These are phyloP conservation scores for Ascochyta viciae-villosae DNA, from an alignment of 2,329 filamentous ascomycete species.

Conservation along the genomic window DNA sequence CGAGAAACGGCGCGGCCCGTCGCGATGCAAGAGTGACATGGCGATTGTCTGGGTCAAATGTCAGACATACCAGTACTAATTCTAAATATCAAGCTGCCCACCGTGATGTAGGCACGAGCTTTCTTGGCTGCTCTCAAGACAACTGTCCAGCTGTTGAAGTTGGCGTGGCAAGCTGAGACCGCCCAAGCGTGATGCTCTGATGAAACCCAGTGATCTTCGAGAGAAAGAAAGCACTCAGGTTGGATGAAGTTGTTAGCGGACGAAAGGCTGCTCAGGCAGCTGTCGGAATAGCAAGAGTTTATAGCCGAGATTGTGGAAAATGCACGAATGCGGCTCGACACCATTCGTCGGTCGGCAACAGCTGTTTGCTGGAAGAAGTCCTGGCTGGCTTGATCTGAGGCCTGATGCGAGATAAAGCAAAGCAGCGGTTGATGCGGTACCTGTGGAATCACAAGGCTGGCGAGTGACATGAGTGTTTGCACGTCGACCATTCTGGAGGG, in stretches of 20 bases:
- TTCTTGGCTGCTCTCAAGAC: background rate
- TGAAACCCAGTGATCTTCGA: background rate
- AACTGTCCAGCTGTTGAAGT: background rate
- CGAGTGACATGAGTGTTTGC: slow-evolving; percentile 1
- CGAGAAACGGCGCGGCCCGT: slow-evolving; percentile 25
- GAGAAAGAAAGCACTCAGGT: background rate
- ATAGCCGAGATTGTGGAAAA: background rate
- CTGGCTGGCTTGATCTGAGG: background rate
- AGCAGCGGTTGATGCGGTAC: slow-evolving; percentile 2
- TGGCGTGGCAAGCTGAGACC: background rate
- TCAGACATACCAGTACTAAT: background rate
- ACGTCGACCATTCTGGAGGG: background rate
- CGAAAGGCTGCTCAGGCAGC: background rate
- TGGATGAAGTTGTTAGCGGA: background rate
- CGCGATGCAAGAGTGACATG: slow-evolving; percentile 25
- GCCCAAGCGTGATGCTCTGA: too few relatives aligned
- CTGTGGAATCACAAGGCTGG: slow-evolving; percentile 2
- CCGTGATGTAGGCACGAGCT: background rate
- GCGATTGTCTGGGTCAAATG: background rate
- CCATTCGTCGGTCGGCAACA: background rate
- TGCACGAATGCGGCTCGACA: background rate
- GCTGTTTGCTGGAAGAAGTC: background rate
- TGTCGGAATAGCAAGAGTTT: background rate
- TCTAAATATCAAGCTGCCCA: background rate
- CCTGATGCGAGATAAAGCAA: background rate